Conservation (phyloP, 2,329 filamentous ascomycete species). For the Colletotrichum filicis region DNA sequence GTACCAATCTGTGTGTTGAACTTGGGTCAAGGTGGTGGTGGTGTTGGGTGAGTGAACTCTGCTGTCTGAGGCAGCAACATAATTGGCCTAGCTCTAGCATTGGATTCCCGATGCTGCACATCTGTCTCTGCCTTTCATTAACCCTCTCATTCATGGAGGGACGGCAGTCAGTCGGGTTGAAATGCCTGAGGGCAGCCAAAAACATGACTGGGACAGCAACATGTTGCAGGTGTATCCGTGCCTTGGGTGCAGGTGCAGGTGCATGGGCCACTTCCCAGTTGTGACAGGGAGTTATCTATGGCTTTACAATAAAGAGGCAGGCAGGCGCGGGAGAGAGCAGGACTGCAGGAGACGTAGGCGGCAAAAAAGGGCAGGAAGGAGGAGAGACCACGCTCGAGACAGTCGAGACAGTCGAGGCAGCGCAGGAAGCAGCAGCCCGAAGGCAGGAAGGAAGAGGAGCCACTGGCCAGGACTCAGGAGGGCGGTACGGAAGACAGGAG, state of each 20-base stretch:
- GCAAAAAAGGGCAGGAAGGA: neutral
- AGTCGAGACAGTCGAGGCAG: neutral
- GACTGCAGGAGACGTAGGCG: neutral
- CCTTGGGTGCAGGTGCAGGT: neutral
- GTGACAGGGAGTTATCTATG: neutral
- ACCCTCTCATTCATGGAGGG: neutral
- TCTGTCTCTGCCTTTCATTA: neutral
- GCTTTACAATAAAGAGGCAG: neutral
- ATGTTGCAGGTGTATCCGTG: neutral
- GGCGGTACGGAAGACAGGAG: neutral
- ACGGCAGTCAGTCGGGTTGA: neutral
- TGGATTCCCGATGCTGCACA: neutral
- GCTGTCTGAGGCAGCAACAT: neutral
- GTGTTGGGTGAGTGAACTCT: neutral
- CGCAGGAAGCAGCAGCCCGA: neutral
- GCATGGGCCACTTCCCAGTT: neutral
- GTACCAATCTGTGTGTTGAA: neutral
- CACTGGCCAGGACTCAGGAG: neutral
- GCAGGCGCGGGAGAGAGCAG: slow-evolving; percentile 3
- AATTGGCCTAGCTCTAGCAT: neutral
- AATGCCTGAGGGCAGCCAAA: neutral
- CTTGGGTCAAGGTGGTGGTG: neutral
- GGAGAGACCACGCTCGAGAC: too few relatives aligned
- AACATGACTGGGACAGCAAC: neutral
- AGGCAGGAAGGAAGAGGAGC: neutral